Conservation (phyloP, 2,329 filamentous ascomycete genomes). For the Apiospora kogelbergensis region DNA sequence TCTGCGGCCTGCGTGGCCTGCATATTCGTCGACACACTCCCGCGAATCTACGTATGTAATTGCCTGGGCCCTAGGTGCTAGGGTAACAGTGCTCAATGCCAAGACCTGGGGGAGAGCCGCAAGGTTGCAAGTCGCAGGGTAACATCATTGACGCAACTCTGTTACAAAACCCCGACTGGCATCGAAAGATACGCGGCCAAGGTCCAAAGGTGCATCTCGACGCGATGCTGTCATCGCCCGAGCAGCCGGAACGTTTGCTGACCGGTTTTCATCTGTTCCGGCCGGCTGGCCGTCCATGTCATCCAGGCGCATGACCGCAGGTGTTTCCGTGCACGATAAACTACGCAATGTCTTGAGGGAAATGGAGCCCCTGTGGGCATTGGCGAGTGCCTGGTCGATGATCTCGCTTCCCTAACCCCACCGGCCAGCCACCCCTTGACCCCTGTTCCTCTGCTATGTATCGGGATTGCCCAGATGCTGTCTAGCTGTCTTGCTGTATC, state of each 20-base stretch:
- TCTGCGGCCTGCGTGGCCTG: neutral
- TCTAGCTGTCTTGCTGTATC: too few species aligned
- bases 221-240: neutral
- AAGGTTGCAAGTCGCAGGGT: neutral
- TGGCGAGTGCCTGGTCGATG: neutral
- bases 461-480: neutral
- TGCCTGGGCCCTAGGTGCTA: too few species aligned
- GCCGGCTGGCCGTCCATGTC: neutral
- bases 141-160: neutral
- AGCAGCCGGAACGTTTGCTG: neutral
- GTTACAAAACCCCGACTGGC: neutral
- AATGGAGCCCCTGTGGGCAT: neutral
- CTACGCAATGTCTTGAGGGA: neutral
- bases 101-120: slow-evolving; percentile 2
- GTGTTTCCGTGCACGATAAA: neutral
- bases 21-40: neutral
- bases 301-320: neutral
- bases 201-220: neutral
- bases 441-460: neutral
- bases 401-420: neutral
- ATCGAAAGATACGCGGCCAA: neutral
- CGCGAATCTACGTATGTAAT: neutral
- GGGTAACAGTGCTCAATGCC: neutral
- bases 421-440: neutral
- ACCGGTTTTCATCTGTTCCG: neutral